Percentiles rank a stretch among this genome's conserved stretches.
These are phyloP conservation scores for Nicotiana noctiflora DNA, from an alignment of 257 asterid species.

Conservation along the genomic window DNA sequence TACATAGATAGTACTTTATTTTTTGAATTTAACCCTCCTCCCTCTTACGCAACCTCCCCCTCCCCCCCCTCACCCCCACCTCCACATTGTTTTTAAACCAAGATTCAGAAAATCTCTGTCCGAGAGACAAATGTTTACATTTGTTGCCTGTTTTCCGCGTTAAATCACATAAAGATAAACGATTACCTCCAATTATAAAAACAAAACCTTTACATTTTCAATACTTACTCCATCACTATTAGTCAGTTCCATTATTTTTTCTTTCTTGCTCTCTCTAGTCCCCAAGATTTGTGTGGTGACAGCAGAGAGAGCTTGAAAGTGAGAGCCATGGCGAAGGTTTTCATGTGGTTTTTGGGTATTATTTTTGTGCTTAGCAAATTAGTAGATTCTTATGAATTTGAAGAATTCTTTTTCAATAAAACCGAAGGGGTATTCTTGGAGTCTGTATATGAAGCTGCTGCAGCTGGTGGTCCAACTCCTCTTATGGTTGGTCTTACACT, in stretches of 20 bases:
- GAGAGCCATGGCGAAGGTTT: constrained; percentile 28
- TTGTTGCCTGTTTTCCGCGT: constrained; percentile 3
- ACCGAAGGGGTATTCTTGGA: constrained; percentile 40
- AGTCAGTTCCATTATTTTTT: background rate
- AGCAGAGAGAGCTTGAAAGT: constrained; percentile 11
- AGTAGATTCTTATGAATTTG: constrained; percentile 50
- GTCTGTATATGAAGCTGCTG: constrained; percentile 45
- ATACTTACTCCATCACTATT: background rate
- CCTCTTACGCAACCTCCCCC: background rate
- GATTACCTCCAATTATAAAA: background rate
- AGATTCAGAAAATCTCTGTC: background rate
- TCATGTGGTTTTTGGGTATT: constrained; percentile 34
- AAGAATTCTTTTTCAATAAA: constrained; percentile 33
- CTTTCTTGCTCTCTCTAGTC: background rate
- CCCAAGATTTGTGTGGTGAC: constrained; percentile 18
- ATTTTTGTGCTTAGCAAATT: constrained; percentile 24
- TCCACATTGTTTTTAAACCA: background rate
- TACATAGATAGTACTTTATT: background rate
- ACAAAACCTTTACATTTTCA: background rate
- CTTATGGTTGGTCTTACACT: constrained; percentile 78
- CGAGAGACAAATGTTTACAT: background rate
- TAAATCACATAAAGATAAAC: background rate
- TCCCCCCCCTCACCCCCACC: background rate
- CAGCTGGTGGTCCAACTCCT: constrained; percentile 41
- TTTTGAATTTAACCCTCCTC: background rate